These are phyloP conservation scores for Vigna nakashimae DNA, from an alignment of 306 rosid genomes.

Conservation along the genomic window DNA sequence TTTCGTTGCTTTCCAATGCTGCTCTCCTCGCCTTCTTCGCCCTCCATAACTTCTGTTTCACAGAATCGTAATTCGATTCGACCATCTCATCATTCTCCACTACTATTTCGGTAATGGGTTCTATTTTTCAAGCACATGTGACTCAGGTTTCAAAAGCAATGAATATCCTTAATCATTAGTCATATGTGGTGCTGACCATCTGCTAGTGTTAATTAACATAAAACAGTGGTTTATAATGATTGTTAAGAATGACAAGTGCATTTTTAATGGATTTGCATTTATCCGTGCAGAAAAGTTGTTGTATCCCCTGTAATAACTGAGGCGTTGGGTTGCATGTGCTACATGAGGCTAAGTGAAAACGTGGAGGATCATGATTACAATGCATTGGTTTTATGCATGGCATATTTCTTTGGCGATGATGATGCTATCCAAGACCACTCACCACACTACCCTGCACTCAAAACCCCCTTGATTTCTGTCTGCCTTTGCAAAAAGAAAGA, in stretches of 20 bases:
- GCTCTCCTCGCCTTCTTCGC: not conserved
- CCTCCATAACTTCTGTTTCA: not conserved
- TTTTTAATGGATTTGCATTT: not conserved
- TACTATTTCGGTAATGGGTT: not conserved
- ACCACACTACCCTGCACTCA: conserved; percentile 42
- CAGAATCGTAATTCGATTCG: not conserved
- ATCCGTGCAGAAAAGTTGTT: conserved; percentile 31
- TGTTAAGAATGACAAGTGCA: not conserved
- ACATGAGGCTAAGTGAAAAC: conserved; percentile 31
- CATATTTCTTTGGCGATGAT: conserved; percentile 39
- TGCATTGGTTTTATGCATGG: conserved; percentile 43
- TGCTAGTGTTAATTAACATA: not conserved
- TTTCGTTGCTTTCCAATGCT: conserved; percentile 22
- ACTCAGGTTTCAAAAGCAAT: not conserved
- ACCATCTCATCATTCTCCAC: not conserved
- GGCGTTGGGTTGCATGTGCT: conserved; percentile 50
- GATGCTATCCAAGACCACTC: conserved; percentile 39
- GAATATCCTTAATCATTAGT: not conserved
- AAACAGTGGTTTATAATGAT: not conserved
- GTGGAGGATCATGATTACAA: conserved; percentile 48
- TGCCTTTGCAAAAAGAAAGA: conserved; percentile 47
- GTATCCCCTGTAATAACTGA: not conserved
- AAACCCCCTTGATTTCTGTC: conserved; percentile 34
- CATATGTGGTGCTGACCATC: not conserved
- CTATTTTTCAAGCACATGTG: too few species aligned